phyloP scores from a whole-genome alignment of 352 stramenopile genomes.

The Phytophthora litchii region DNA sequence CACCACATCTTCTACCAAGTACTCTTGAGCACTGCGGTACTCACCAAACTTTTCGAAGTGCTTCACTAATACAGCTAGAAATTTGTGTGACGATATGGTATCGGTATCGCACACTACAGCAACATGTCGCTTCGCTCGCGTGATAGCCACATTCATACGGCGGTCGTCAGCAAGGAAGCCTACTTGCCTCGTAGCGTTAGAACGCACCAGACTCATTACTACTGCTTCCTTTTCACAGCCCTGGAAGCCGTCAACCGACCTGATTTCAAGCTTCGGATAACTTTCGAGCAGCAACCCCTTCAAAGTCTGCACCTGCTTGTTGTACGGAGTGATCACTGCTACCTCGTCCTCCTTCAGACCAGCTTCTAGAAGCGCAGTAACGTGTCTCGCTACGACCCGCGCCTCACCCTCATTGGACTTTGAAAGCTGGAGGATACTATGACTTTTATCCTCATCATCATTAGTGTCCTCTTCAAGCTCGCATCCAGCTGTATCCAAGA shows the following conservation, averaged over 20 bases:
- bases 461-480: slow-evolving; percentile 88
- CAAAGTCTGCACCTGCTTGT: slow-evolving; percentile 96
- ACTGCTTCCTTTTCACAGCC: slow-evolving; percentile 98
- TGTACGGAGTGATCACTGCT: slow-evolving; percentile 98
- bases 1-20: slow-evolving; percentile 66
- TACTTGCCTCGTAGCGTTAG: slow-evolving; percentile 87
- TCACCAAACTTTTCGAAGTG: slow-evolving; percentile 96
- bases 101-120: slow-evolving; percentile 95
- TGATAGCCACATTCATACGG: slow-evolving; percentile 98
- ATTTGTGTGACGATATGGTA: slow-evolving; percentile 91
- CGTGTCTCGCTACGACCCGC: slow-evolving; percentile 78
- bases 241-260: slow-evolving; percentile 97
- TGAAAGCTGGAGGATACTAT: slow-evolving; percentile 45
- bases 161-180: slow-evolving; percentile 97
- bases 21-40: slow-evolving; percentile 87
- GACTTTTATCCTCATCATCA: slow-evolving; percentile 27
- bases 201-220: slow-evolving; percentile 98
- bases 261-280: slow-evolving; percentile 83
- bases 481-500: slow-evolving; percentile 96
- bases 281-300: slow-evolving; percentile 80
- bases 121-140: slow-evolving; percentile 95
- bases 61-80: slow-evolving; percentile 88
- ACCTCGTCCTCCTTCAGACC: slow-evolving; percentile 92
- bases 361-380: slow-evolving; percentile 79
- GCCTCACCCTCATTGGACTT: slow-evolving; percentile 88